phyloP scores from a whole-genome alignment of 2,329 filamentous ascomycete species.

The Aurifilum marmelostoma region DNA sequence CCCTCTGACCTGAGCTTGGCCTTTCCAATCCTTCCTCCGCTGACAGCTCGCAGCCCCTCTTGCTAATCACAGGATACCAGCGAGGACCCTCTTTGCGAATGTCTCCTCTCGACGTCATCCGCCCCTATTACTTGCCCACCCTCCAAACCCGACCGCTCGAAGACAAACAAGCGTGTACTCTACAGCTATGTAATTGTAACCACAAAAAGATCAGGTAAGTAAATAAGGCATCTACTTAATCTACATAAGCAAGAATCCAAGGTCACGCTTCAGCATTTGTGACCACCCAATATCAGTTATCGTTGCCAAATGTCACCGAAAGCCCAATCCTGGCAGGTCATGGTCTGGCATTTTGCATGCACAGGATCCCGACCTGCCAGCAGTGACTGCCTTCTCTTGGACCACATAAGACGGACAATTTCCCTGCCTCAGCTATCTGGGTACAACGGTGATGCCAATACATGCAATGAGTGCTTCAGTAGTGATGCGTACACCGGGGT shows the following conservation, averaged over 20 bases:
- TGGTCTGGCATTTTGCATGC: too few relatives aligned
- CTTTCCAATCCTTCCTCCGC: neutral
- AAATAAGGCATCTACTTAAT: too few relatives aligned
- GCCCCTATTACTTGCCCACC: neutral
- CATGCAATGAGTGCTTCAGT: too few relatives aligned
- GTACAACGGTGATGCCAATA: neutral
- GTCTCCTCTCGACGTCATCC: neutral
- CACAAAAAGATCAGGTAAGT: neutral
- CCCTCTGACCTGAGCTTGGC: neutral
- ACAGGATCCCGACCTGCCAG: too few relatives aligned
- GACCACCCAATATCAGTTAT: too few relatives aligned
- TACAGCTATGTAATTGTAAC: neutral
- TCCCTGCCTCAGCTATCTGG: too few relatives aligned
- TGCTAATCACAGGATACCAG: neutral
- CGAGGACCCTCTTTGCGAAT: neutral
- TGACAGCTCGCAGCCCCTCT: neutral
- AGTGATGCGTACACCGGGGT: too few relatives aligned
- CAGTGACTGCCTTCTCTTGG: too few relatives aligned
- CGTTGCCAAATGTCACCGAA: too few relatives aligned
- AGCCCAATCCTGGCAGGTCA: too few relatives aligned
- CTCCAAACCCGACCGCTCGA: neutral
- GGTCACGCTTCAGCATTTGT: neutral
- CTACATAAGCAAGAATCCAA: neutral
- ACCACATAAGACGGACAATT: too few relatives aligned
- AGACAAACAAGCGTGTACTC: neutral